Base-by-base conservation (phyloP, 495 filamentous ascomycete genomes). In the Aspergillus avenaceus region DNA sequence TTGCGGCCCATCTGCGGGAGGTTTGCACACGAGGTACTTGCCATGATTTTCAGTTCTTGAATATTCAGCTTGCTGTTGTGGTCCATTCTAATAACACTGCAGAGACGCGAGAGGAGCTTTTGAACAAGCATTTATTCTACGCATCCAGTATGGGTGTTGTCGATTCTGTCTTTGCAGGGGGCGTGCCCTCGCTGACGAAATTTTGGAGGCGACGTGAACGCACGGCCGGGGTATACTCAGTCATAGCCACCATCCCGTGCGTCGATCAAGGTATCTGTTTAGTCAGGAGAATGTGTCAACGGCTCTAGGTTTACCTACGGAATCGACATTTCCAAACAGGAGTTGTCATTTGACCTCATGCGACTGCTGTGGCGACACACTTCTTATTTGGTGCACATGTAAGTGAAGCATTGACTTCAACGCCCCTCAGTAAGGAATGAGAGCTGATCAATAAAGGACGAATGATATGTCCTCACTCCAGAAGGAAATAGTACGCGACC, bases 311-410 rank as follows among this genome's bases (percentile, higher is more conserved):
- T 50, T n/a, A 29, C 32, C 8, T 42, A 43, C 27, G 47, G 40
- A 4, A 41, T 50, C 7, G 27, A 50, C 13, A 24, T 50, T 8
- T 42, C 27, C 47, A 14, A n/a, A 12, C 21, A 26, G 0, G 24
- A 53, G 9, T 5, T 46, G 12, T n/a, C 22, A n/a, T 41, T 6
- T 2, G 13, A 28, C 19, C 0, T 24, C n/a, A 53, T 47, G 50
- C 43, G 16, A 8, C 12, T 28, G 25, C 37, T 53, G 24, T 53
- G 50, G 50, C 41, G 29, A 24, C 18, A 41, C 23, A 53, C 50
- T 11, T 53, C 50, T 5, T 42, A 53, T 32, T 16, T 47, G 18
- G 43, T 47, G 5, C 43, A 53, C 25, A 53, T 53, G 43, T 53
- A 12, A 51, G 49, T 37, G 12, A 12, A 36, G 16, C 12, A 23